Evolutionary conservation across 208 protist genomes (phyloP).

Genomic region (Angomonas ambiguus): DNA sequence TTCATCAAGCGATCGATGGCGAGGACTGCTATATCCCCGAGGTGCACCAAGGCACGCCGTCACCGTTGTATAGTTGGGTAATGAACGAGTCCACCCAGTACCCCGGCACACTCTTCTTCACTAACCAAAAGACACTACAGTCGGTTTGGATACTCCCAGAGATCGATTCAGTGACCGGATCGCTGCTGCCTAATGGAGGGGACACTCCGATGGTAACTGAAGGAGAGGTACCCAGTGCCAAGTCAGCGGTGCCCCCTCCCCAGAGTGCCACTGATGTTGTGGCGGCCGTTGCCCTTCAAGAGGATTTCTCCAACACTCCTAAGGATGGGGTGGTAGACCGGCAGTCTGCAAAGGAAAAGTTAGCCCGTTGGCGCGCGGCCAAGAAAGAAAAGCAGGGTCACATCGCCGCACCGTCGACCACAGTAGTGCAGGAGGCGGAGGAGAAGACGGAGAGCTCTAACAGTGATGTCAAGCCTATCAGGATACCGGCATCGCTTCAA

Average conservation of each 20-base stretch:
- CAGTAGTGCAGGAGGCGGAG: too few relatives aligned
- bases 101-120: constrained; percentile 60
- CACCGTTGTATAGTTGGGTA: constrained; percentile 40
- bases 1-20: constrained; percentile 30
- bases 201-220: constrained; percentile 18
- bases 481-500: too few relatives aligned
- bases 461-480: too few relatives aligned
- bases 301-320: too few relatives aligned
- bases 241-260: not conserved
- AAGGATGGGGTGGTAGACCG: not conserved
- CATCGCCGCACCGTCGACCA: not conserved
- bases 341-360: not conserved
- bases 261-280: not conserved
- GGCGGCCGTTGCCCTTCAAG: too few relatives aligned
- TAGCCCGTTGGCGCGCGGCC: not conserved
- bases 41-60: constrained; percentile 17
- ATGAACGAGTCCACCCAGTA: constrained; percentile 48
- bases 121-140: constrained; percentile 25
- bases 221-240: constrained; percentile 11
- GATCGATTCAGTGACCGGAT: constrained; percentile 25
- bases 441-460: not conserved
- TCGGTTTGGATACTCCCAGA: constrained; percentile 65
- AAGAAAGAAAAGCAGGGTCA: not conserved
- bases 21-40: constrained; percentile 60
- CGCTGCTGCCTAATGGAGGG: constrained; percentile 22